These are phyloP conservation scores for Pichia manshurica DNA, from an alignment of 805 yeast species.

Conservation along the genomic window DNA sequence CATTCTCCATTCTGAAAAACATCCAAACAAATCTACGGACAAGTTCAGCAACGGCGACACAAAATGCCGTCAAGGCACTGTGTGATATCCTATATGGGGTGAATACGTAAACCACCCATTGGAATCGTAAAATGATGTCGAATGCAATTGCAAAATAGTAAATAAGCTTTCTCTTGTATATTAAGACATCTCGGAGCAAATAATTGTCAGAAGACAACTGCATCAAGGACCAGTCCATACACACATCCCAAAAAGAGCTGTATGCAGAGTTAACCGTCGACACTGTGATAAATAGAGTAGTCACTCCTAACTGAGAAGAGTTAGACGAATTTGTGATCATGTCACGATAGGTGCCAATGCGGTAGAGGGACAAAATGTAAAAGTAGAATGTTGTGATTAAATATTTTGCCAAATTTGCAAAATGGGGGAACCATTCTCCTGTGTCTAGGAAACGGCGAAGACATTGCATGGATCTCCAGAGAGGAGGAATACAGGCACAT, in stretches of 20 bases:
- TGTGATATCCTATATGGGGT: constrained; percentile 74
- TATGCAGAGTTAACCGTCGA: constrained; percentile 68
- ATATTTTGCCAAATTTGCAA: constrained; percentile 83
- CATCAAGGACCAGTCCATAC: constrained; percentile 93
- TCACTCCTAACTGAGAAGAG: constrained; percentile 18
- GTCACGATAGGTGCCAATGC: constrained; percentile 44
- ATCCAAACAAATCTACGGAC: constrained; percentile 85
- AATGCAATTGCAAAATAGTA: constrained; percentile 71
- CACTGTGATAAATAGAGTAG: constrained; percentile 62
- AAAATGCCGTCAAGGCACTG: constrained; percentile 78
- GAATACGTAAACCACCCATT: constrained; percentile 85
- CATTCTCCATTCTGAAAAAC: constrained; percentile 90
- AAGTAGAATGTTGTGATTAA: constrained; percentile 59
- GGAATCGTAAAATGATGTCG: constrained; percentile 74
- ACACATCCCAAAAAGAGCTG: constrained; percentile 78
- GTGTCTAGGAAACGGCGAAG: constrained; percentile 86
- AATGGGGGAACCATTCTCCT: constrained; percentile 93
- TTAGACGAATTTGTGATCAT: constrained; percentile 20
- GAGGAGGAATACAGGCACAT: constrained; percentile 73
- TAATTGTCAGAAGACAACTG: constrained; percentile 56
- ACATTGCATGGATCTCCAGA: constrained; percentile 90
- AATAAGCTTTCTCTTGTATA: constrained; percentile 49
- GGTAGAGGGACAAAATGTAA: constrained; percentile 65
- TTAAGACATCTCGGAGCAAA: constrained; percentile 66
- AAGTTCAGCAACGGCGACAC: constrained; percentile 76